Base-by-base conservation (phyloP, 139 green algal species). In the Closterium sp. region DNA sequence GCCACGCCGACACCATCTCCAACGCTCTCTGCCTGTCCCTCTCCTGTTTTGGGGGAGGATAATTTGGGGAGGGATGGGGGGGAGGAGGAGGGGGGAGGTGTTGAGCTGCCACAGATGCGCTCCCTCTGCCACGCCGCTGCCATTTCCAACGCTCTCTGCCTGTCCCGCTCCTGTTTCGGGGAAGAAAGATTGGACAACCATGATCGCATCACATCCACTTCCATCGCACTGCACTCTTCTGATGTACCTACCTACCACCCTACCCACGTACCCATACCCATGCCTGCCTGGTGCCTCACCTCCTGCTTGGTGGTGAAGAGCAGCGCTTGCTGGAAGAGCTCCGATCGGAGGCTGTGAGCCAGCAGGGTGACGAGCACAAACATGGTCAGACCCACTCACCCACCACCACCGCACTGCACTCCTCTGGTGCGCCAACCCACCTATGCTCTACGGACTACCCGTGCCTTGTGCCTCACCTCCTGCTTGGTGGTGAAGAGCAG, bases 311-410 rank as follows among this genome's bases (percentile, higher is more conserved):
- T 27, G 21, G 90, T 31, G 31, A 93, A 94, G 19, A n/a, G 22
- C 28, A 70, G 9, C 88, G 92, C 91, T 32, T 94, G 88, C 30
- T 50, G 27, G 79, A 92, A 92, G 21, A 31, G 2, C 30, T 19
- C 13, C 6, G 91, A 42, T 17, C 3, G 4, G 31, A 89, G 92
- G 22, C 93, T 42, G 17, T 88, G 3, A n/a, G n/a, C n/a, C n/a
- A n/a, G n/a, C n/a, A n/a, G n/a, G n/a, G n/a, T n/a, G n/a, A n/a
- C n/a, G n/a, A 92, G 88, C 24, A 88, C 28, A 42, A 94, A 94
- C 30, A 94, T 94, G 28, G 32, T 92, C 34, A 94, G 89, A 31
- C 92, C 91, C 38, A 38, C 3, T 3, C 32, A 38, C 32, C 32
- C 32, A 38, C 32, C 32, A 38, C 32, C 32, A 38, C 32, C 32